A percentile compares a stretch with the other conserved stretches of the same genome.
These are phyloP conservation scores for Apophysomyces trapeziformis DNA, from an alignment of 371 early-diverging fungal species.

Conservation along the genomic window DNA sequence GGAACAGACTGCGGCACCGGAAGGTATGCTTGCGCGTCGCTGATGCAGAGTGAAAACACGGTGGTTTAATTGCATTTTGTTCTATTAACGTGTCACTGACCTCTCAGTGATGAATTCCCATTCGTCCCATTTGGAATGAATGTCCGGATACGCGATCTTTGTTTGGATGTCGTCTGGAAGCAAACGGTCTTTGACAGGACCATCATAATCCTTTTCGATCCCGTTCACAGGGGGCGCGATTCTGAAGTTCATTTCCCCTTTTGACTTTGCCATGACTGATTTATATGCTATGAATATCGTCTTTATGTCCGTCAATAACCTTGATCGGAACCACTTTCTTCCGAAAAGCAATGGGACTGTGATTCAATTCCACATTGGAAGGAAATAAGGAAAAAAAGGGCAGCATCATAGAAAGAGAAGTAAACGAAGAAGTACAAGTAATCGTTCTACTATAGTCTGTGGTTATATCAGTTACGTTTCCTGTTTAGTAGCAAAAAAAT, in stretches of 20 bases:
- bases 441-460: too few relatives aligned
- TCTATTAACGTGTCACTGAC: background rate
- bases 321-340: too few relatives aligned
- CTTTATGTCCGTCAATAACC: too few relatives aligned
- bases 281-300: background rate
- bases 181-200: background rate
- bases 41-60: constrained; percentile 3
- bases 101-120: constrained; percentile 17
- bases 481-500: too few relatives aligned
- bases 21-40: constrained; percentile 24
- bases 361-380: too few relatives aligned
- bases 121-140: constrained; percentile 5
- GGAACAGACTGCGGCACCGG: constrained; percentile 15
- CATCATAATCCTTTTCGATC: background rate
- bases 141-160: background rate
- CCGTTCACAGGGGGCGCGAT: background rate
- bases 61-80: background rate
- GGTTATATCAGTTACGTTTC: too few relatives aligned
- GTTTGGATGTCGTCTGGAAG: constrained; percentile 1
- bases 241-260: background rate
- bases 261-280: background rate
- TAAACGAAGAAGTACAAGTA: too few relatives aligned
- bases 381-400: too few relatives aligned
- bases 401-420: too few relatives aligned
- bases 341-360: too few relatives aligned